phyloP scores from a whole-genome alignment of 2,329 filamentous ascomycete genomes.

The Chaetothyriales sp. region DNA sequence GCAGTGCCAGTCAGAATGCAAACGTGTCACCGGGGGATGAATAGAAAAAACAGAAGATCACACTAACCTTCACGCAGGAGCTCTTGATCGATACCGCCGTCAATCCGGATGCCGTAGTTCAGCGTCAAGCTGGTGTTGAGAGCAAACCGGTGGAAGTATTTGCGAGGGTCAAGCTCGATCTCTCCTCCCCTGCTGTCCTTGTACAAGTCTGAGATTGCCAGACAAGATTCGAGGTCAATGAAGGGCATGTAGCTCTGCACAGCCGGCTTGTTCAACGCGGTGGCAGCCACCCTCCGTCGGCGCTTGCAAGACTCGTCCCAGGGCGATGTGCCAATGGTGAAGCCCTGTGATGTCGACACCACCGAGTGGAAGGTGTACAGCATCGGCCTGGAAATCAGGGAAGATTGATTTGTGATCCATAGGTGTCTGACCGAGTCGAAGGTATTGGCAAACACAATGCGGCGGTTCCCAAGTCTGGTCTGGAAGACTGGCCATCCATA shows the following conservation, averaged over 20 bases:
- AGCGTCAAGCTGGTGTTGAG: slow-evolving; percentile 64
- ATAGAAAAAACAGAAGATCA: not conserved
- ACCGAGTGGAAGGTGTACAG: slow-evolving; percentile 72
- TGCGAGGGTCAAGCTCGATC: slow-evolving; percentile 51
- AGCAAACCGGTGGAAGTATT: slow-evolving; percentile 61
- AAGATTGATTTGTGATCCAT: slow-evolving; percentile 65
- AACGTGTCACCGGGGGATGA: not conserved
- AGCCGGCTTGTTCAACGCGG: slow-evolving; percentile 60
- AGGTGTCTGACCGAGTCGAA: slow-evolving; percentile 57
- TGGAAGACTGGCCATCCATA: slow-evolving; percentile 50
- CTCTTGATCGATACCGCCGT: slow-evolving; percentile 51
- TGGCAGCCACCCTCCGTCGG: slow-evolving; percentile 62
- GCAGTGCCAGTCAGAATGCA: slow-evolving; percentile 1
- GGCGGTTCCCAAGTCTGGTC: slow-evolving; percentile 26
- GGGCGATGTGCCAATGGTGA: slow-evolving; percentile 70
- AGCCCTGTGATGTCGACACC: slow-evolving; percentile 59
- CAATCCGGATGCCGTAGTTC: slow-evolving; percentile 65
- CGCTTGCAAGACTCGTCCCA: slow-evolving; percentile 72
- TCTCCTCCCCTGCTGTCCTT: slow-evolving; percentile 47
- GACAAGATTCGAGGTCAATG: slow-evolving; percentile 59
- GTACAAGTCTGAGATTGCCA: slow-evolving; percentile 57
- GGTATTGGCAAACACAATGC: slow-evolving; percentile 63
- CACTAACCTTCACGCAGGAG: slow-evolving; percentile 44
- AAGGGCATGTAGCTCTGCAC: slow-evolving; percentile 70
- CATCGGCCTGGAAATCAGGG: slow-evolving; percentile 60